A percentile compares a stretch with the other conserved stretches of the same genome.
Conservation (phyloP, 1,284 basidiomycete species). For the Heterobasidion occidentale region DNA sequence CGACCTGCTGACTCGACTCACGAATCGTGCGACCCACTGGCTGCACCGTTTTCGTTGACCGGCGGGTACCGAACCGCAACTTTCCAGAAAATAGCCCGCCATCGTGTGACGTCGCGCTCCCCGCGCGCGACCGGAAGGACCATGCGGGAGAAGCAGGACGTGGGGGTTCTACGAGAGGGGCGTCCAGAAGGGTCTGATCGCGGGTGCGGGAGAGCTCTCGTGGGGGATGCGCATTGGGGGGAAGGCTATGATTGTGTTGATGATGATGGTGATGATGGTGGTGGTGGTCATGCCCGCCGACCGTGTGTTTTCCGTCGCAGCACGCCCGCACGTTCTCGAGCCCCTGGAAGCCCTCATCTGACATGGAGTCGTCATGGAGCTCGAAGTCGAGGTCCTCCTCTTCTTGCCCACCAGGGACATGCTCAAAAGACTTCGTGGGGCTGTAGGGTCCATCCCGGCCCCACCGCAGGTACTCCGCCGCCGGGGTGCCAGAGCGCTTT, state of each 20-base stretch:
- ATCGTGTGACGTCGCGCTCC: constrained; percentile 59
- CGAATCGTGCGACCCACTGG: not conserved
- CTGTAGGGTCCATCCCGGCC: constrained; percentile 59
- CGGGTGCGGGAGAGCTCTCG: constrained; percentile 13
- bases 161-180: constrained; percentile 36
- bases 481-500: constrained; percentile 84
- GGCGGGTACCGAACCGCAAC: constrained; percentile 55
- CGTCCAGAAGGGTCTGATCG: constrained; percentile 34
- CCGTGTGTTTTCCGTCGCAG: constrained; percentile 88
- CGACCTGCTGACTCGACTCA: not conserved
- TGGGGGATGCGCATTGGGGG: constrained; percentile 12
- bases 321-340: constrained; percentile 93
- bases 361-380: constrained; percentile 64
- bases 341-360: constrained; percentile 85
- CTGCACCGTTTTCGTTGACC: constrained; percentile 47
- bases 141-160: constrained; percentile 71
- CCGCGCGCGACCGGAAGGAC: constrained; percentile 72
- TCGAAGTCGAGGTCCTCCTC: constrained; percentile 78
- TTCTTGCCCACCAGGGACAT: constrained; percentile 30
- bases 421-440: constrained; percentile 61
- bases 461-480: constrained; percentile 81
- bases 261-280: constrained; percentile 56
- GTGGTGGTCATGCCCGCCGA: constrained; percentile 52
- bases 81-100: constrained; percentile 54
- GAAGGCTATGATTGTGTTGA: constrained; percentile 24